Evolutionary conservation across 345 rosid genomes (phyloP).

Genomic region (Boechera divaricarpa): DNA sequence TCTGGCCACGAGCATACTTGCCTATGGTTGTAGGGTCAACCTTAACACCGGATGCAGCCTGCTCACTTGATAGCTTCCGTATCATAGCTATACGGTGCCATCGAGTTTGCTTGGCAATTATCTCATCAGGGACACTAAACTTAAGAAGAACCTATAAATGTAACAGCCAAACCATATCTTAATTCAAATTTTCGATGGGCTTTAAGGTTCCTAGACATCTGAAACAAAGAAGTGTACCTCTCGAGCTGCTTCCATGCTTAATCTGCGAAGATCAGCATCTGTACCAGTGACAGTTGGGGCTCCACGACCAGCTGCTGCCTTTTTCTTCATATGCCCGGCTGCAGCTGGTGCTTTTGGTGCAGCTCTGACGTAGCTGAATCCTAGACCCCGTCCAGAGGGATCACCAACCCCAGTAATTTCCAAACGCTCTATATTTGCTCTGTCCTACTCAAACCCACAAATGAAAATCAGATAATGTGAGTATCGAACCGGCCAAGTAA

Average conservation of each 20-base stretch:
- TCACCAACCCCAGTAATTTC: slow-evolving; percentile 99
- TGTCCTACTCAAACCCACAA: slow-evolving; percentile 66
- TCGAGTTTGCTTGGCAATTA: slow-evolving; percentile 88
- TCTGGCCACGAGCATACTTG: slow-evolving; percentile 97
- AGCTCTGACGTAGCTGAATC: slow-evolving; percentile 94
- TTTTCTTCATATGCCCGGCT: slow-evolving; percentile 76
- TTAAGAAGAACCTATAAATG: slow-evolving; percentile 82
- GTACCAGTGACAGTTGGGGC: slow-evolving; percentile 96
- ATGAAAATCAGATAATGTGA: slow-evolving; percentile 26
- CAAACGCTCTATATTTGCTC: slow-evolving; percentile 94
- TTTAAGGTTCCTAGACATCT: slow-evolving; percentile 29
- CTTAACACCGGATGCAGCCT: slow-evolving; percentile 93
- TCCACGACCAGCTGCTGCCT: slow-evolving; percentile 83
- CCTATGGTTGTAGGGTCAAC: slow-evolving; percentile 94
- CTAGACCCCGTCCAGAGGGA: slow-evolving; percentile 97
- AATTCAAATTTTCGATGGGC: background rate
- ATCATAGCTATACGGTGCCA: slow-evolving; percentile 99
- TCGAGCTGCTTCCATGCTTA: slow-evolving; percentile 99
- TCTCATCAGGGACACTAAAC: slow-evolving; percentile 91
- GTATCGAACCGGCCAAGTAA: slow-evolving; percentile 14
- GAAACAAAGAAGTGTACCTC: slow-evolving; percentile 61
- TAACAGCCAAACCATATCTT: slow-evolving; percentile 24
- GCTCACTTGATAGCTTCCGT: slow-evolving; percentile 98
- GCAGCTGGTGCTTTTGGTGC: slow-evolving; percentile 89
- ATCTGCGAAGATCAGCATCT: slow-evolving; percentile 98